These are phyloP conservation scores for Wickerhamiella spandovensis DNA, from an alignment of 805 yeast genomes.

Conservation along the genomic window DNA sequence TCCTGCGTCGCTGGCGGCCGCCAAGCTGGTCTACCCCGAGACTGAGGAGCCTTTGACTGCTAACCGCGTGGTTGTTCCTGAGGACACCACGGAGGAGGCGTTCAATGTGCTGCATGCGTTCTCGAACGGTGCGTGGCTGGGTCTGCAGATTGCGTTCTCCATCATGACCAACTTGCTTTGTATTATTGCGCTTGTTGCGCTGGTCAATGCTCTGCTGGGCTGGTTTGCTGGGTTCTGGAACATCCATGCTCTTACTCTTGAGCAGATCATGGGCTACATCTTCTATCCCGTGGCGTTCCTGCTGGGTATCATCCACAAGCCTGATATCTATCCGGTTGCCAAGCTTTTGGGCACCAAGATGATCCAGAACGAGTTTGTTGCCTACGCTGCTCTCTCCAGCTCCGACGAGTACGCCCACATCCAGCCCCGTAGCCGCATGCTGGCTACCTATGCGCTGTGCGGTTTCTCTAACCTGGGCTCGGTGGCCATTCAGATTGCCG, in stretches of 20 bases:
- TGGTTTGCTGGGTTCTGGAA: conserved; percentile 57
- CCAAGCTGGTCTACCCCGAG: conserved; percentile 48
- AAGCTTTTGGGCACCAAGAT: conserved; percentile 42
- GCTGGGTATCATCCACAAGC: conserved; percentile 39
- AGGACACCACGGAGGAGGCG: conserved; percentile 31
- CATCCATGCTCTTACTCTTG: conserved; percentile 37
- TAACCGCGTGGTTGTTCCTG: conserved; percentile 37
- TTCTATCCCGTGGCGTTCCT: conserved; percentile 49
- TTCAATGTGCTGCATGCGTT: conserved; percentile 45
- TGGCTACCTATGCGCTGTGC: conserved; percentile 50
- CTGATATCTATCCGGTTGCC: conserved; percentile 38
- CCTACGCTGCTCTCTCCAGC: conserved; percentile 31
- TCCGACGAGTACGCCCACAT: conserved; percentile 32
- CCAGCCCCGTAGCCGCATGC: conserved; percentile 38
- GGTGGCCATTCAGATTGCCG: conserved; percentile 48
- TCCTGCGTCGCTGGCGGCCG: conserved; percentile 48
- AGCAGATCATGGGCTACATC: conserved; percentile 43
- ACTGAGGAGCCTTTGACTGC: conserved; percentile 40
- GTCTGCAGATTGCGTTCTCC: conserved; percentile 42
- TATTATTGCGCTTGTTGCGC: conserved; percentile 46
- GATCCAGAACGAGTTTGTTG: conserved; percentile 51
- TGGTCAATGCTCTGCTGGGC: conserved; percentile 40
- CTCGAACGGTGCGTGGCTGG: conserved; percentile 44
- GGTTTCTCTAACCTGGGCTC: conserved; percentile 53
- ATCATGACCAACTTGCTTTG: conserved; percentile 46